phyloP scores from a whole-genome alignment of 805 yeast species.

The Wickerhamomyces bovis region DNA sequence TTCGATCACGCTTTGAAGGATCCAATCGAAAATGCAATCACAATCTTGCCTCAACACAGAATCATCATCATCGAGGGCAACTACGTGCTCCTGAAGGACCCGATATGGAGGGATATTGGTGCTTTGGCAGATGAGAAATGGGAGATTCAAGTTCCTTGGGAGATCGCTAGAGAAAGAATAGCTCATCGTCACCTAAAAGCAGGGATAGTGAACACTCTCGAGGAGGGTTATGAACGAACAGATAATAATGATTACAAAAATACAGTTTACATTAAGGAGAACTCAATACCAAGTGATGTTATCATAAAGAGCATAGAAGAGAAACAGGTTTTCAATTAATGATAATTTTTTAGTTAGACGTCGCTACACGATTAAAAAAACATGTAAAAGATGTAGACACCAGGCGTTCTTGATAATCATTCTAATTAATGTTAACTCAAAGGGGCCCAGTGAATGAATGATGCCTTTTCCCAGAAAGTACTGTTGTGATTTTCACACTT shows the following conservation, averaged over 20 bases:
- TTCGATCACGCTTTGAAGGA: slow-evolving; percentile 16
- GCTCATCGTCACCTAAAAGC: slow-evolving; percentile 58
- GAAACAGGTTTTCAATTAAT: neutral
- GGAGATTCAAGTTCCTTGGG: slow-evolving; percentile 7
- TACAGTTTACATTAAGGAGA: slow-evolving; percentile 24
- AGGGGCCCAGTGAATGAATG: no score
- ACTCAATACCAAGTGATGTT: neutral
- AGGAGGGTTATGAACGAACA: slow-evolving; percentile 47
- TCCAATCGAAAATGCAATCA: slow-evolving; percentile 8
- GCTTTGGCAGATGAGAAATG: slow-evolving; percentile 9
- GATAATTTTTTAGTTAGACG: no score
- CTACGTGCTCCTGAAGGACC: slow-evolving; percentile 13
- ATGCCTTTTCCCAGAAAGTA: no score
- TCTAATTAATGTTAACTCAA: no score
- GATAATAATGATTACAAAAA: slow-evolving; percentile 58
- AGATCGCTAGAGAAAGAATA: slow-evolving; percentile 53
- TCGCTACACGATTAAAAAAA: no score
- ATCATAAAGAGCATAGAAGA: neutral
- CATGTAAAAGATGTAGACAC: no score
- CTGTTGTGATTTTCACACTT: no score
- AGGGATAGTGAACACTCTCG: slow-evolving; percentile 42
- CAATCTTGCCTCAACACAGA: slow-evolving; percentile 8
- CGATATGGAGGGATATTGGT: slow-evolving; percentile 12
- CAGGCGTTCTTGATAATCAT: no score
- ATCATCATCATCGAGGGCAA: slow-evolving; percentile 16